Percentiles rank a stretch among this genome's conserved stretches.
Conservation (phyloP, 2,329 filamentous ascomycete genomes). For the Exophiala sp. region DNA sequence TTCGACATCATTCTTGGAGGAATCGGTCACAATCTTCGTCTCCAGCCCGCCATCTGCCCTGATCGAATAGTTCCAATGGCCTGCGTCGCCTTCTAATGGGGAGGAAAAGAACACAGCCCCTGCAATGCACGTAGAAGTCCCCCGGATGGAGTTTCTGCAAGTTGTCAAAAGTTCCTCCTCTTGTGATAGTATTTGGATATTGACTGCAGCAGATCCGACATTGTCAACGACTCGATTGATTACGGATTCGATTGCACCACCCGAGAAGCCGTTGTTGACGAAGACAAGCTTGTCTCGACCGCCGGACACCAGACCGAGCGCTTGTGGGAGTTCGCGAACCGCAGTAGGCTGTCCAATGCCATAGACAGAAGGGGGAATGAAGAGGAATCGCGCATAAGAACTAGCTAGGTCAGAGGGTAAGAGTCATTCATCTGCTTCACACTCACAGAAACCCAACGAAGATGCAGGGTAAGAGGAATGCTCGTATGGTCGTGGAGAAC, state of each 20-base stretch:
- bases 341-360: constrained; percentile 64
- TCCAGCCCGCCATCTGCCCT: constrained; percentile 71
- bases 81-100: constrained; percentile 63
- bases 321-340: constrained; percentile 63
- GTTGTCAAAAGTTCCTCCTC: constrained; percentile 58
- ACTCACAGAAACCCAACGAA: constrained; percentile 46
- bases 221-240: constrained; percentile 61
- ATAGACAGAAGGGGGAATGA: constrained; percentile 70
- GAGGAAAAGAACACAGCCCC: constrained; percentile 74
- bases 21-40: constrained; percentile 60
- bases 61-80: constrained; percentile 82
- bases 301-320: constrained; percentile 55
- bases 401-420: constrained; percentile 44
- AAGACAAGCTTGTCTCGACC: constrained; percentile 70
- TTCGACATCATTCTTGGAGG: constrained; percentile 68
- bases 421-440: background rate
- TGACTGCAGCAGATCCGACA: constrained; percentile 56
- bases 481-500: constrained; percentile 53
- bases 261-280: constrained; percentile 68
- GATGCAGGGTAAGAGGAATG: constrained; percentile 55
- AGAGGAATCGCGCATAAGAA: constrained; percentile 74
- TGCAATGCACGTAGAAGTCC: constrained; percentile 68
- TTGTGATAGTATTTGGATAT: constrained; percentile 52
- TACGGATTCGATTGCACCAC: constrained; percentile 68
- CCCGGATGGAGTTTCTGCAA: constrained; percentile 63